Percentiles rank a stretch among this genome's conserved stretches.
These are phyloP conservation scores for Puccinia coronata DNA, from an alignment of 1,284 basidiomycete species.

Conservation along the genomic window DNA sequence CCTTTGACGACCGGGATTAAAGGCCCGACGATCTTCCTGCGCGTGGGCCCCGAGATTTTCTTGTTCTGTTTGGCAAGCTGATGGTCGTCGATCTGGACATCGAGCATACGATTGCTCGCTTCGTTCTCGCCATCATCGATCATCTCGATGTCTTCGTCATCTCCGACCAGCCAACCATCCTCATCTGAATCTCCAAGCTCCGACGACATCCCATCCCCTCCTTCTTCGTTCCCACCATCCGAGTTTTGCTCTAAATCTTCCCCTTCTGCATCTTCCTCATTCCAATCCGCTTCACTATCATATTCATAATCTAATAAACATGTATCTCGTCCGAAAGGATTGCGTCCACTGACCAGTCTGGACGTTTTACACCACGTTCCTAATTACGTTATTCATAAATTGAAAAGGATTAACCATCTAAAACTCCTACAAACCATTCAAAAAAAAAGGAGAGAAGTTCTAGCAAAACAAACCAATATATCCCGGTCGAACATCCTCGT, in stretches of 20 bases:
- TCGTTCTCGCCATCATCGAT: slow-evolving; percentile 52
- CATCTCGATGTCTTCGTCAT: slow-evolving; percentile 52
- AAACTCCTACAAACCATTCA: neutral
- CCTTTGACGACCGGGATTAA: slow-evolving; percentile 76
- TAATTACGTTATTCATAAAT: slow-evolving; percentile 46
- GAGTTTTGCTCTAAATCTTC: slow-evolving; percentile 72
- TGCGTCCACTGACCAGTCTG: slow-evolving; percentile 70
- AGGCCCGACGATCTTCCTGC: slow-evolving; percentile 68
- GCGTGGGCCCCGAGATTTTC: slow-evolving; percentile 61
- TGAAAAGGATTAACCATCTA: neutral
- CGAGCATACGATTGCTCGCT: slow-evolving; percentile 51
- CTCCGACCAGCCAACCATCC: slow-evolving; percentile 54
- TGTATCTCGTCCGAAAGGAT: slow-evolving; percentile 71
- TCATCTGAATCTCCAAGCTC: slow-evolving; percentile 67
- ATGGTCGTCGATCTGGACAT: slow-evolving; percentile 65
- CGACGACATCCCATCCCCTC: slow-evolving; percentile 63
- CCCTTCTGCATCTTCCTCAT: slow-evolving; percentile 33
- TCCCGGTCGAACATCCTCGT: slow-evolving; percentile 47
- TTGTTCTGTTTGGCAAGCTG: slow-evolving; percentile 53
- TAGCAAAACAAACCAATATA: slow-evolving; percentile 32
- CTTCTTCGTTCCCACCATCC: slow-evolving; percentile 65
- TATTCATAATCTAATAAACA: slow-evolving; percentile 74
- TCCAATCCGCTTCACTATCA: slow-evolving; percentile 60
- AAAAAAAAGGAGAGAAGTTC: neutral
- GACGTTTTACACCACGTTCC: slow-evolving; percentile 77